Conservation (phyloP, 192 early-diverging fungal genomes). For the Cladochytrium replicatum region DNA sequence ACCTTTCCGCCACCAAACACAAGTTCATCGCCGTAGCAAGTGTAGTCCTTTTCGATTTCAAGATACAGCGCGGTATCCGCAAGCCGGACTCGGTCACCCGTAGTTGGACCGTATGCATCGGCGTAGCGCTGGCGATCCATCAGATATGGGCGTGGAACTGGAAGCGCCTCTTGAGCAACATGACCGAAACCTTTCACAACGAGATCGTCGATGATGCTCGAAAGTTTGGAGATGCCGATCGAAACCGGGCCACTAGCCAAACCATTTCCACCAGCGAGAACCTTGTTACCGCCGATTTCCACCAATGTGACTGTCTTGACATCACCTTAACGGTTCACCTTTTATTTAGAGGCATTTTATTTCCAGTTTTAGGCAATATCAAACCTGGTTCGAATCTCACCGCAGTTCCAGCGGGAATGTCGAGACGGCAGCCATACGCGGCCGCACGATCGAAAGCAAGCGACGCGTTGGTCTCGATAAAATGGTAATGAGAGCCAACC, state of each 20-base stretch:
- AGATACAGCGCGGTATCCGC: constrained; percentile 78
- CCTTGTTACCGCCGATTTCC: constrained; percentile 68
- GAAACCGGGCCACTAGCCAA: constrained; percentile 63
- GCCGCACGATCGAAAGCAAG: constrained; percentile 74
- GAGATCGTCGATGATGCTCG: constrained; percentile 44
- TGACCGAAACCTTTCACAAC: constrained; percentile 51
- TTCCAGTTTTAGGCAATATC: not conserved
- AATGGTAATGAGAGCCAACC: constrained; percentile 95
- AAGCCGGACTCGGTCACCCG: constrained; percentile 77
- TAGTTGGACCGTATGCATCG: constrained; percentile 87
- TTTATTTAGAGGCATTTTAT: constrained; percentile 1
- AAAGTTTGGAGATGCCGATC: constrained; percentile 27
- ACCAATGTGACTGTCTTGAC: constrained; percentile 72
- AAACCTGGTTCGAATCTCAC: constrained; percentile 83
- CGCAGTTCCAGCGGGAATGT: constrained; percentile 89
- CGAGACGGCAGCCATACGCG: constrained; percentile 78
- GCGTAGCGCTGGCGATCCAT: constrained; percentile 77
- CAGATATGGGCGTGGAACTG: constrained; percentile 41
- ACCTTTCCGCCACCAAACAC: constrained; percentile 94
- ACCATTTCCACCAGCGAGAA: constrained; percentile 78
- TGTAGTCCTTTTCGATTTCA: constrained; percentile 82
- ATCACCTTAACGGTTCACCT: constrained; percentile 45
- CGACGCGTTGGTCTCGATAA: constrained; percentile 80
- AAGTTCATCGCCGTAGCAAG: constrained; percentile 88
- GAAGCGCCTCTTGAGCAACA: constrained; percentile 35